Evolutionary conservation across 768 basidiomycete genomes (phyloP), one percentile per base, ranked within the genome.

Genomic region (Amylocystis lapponica): DNA sequence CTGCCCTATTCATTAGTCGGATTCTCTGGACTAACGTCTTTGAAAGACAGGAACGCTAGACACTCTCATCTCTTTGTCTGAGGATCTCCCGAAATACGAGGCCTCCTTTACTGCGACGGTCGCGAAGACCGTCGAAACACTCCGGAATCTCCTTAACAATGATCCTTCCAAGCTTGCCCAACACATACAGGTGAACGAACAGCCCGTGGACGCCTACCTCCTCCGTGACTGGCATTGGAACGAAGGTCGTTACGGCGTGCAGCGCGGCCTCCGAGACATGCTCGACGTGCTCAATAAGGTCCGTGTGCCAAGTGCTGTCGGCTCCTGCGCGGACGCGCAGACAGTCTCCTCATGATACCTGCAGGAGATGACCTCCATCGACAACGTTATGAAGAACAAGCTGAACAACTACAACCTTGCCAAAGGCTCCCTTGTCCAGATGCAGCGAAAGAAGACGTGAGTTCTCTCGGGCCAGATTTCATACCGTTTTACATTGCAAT

Each of bases 381-480:
- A 99, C 64, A 88, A 86, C 58, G 81, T 87, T 29, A 87, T 96
- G 78, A 95, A 95, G 69, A 71, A 80, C 31, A 97, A 96, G 65
- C 67, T 92, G 30, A 87, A 83, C 54, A 84, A 81, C 58, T 99
- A 99, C 66, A 94, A 93, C 59, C 68, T 95, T 11, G 86, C 91
- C 37, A 99, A 99, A 63, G 95, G 95, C 0, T 83, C 88, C 36
- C 70, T 98, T 39, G 78, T 82, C 3, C 86, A 91, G 57, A 82
- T 98, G 75, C 90, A 95, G 59, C 81, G 96, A 53, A 98, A 92
- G 80, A 86, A 88, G 72, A 81, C 79, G 94, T 95, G 59, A 44
- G 75, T 59, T 46, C 29, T 14, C 43, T 42, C 44, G 50, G 50
- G 40, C 51, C 36, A 25, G 14, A 22, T 13, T 11, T 20, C 21